These are phyloP conservation scores for Cryptosporidium tyzzeri DNA, from an alignment of 169 alveolate genomes.

Conservation along the genomic window DNA sequence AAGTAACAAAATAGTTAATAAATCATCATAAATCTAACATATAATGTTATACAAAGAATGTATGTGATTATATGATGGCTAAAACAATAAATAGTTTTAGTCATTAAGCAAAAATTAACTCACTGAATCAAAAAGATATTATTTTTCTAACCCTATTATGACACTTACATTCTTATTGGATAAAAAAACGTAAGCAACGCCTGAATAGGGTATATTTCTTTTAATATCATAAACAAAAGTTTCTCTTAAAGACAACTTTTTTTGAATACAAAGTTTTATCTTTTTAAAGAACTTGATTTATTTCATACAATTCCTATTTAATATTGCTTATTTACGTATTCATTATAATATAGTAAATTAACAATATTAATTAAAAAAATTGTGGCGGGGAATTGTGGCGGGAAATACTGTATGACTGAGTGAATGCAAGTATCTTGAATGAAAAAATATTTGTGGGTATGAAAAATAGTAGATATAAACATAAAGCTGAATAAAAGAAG, in stretches of 20 bases:
- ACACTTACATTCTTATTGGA: slow-evolving; percentile 45
- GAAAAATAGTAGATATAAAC: not conserved
- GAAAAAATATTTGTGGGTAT: not conserved
- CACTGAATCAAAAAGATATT: slow-evolving; percentile 3
- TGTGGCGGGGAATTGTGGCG: slow-evolving; percentile 18
- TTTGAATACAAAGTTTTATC: not conserved
- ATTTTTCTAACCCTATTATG: slow-evolving; percentile 60
- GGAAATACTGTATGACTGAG: not conserved
- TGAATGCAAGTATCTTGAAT: slow-evolving; percentile 24
- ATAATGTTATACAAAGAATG: not conserved
- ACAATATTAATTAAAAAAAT: too few species aligned
- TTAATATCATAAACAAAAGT: not conserved
- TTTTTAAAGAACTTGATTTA: not conserved
- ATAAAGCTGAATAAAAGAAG: not conserved
- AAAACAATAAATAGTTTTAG: not conserved
- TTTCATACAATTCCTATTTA: too few species aligned
- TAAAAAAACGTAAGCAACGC: slow-evolving; percentile 60
- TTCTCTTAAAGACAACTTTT: too few species aligned
- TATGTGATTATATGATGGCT: slow-evolving; percentile 28
- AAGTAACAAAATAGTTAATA: not conserved
- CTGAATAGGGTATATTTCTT: slow-evolving; percentile 60
- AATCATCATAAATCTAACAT: not conserved
- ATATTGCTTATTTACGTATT: too few species aligned
- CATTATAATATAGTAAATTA: not conserved
- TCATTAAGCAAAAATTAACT: not conserved